Conservation (phyloP, 345 rosid genomes). For the Populus ilicifolia region DNA sequence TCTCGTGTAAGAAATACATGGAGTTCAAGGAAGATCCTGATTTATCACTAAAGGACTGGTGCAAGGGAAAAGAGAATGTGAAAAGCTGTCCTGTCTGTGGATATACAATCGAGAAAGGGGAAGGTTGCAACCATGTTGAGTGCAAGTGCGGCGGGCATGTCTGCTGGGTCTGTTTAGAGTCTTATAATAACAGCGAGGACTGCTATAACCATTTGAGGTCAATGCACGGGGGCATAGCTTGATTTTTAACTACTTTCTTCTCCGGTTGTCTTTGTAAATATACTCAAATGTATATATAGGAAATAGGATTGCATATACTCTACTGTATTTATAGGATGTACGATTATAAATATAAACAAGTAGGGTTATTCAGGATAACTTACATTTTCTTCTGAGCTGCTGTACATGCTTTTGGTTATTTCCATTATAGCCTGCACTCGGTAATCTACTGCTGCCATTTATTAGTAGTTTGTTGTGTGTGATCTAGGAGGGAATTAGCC, state of each 20-base stretch:
- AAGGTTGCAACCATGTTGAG: slow-evolving; percentile 79
- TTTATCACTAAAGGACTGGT: slow-evolving; percentile 68
- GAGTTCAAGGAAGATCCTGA: slow-evolving; percentile 81
- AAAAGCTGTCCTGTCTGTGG: slow-evolving; percentile 72
- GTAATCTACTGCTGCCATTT: neutral
- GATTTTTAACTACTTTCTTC: neutral
- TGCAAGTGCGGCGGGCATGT: slow-evolving; percentile 81
- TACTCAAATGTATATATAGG: neutral
- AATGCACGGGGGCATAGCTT: slow-evolving; percentile 21
- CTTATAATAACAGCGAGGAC: slow-evolving; percentile 39
- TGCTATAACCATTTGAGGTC: slow-evolving; percentile 64
- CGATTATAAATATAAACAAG: too few relatives aligned
- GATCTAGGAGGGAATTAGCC: neutral
- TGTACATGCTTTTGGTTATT: neutral
- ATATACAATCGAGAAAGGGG: slow-evolving; percentile 65
- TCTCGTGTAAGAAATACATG: slow-evolving; percentile 66
- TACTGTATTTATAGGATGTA: too few relatives aligned
- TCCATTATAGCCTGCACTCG: neutral
- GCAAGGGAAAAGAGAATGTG: slow-evolving; percentile 63
- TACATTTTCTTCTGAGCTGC: too few relatives aligned
- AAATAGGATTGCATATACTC: neutral
- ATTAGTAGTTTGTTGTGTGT: neutral
- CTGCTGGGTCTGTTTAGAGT: slow-evolving; percentile 73
- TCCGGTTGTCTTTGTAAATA: neutral
- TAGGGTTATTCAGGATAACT: too few relatives aligned